phyloP scores from a whole-genome alignment of 1,139 yeast genomes.

The Kodamaea sp. region DNA sequence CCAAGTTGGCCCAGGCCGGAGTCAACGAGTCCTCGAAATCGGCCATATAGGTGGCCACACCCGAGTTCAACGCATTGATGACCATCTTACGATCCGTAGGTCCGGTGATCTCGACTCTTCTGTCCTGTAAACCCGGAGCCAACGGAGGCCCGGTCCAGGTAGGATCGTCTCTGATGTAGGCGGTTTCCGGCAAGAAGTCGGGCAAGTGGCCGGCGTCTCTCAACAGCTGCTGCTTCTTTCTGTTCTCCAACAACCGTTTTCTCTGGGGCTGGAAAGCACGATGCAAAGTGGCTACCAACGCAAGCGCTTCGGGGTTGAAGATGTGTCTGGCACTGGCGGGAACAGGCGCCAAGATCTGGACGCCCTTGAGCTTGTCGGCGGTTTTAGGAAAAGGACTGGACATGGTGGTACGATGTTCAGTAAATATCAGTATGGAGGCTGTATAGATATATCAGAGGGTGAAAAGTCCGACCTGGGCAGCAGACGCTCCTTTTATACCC shows the following conservation, averaged over 20 bases:
- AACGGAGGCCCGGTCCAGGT: constrained; percentile 80
- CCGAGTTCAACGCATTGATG: constrained; percentile 86
- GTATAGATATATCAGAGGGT: neutral
- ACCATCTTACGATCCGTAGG: constrained; percentile 93
- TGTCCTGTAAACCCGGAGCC: constrained; percentile 74
- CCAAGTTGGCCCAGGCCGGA: constrained; percentile 91
- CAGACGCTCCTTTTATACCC: constrained; percentile 1
- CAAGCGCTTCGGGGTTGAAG: constrained; percentile 67
- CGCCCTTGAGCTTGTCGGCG: constrained; percentile 58
- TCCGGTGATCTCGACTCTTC: constrained; percentile 86
- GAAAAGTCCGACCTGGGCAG: neutral
- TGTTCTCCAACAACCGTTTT: constrained; percentile 57
- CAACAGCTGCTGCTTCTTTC: constrained; percentile 58
- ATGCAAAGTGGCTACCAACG: constrained; percentile 72
- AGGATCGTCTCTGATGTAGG: constrained; percentile 67
- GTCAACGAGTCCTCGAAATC: constrained; percentile 95
- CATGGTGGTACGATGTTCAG: too few relatives aligned
- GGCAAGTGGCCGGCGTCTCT: constrained; percentile 73
- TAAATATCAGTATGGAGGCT: neutral
- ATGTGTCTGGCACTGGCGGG: constrained; percentile 62
- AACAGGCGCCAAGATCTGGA: constrained; percentile 63
- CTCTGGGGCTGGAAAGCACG: constrained; percentile 67
- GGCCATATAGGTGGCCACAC: constrained; percentile 90
- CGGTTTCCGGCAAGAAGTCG: constrained; percentile 72
- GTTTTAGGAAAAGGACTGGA: constrained; percentile 56